Conservation (phyloP, 495 filamentous ascomycete genomes). For the Xylaria acuta region DNA sequence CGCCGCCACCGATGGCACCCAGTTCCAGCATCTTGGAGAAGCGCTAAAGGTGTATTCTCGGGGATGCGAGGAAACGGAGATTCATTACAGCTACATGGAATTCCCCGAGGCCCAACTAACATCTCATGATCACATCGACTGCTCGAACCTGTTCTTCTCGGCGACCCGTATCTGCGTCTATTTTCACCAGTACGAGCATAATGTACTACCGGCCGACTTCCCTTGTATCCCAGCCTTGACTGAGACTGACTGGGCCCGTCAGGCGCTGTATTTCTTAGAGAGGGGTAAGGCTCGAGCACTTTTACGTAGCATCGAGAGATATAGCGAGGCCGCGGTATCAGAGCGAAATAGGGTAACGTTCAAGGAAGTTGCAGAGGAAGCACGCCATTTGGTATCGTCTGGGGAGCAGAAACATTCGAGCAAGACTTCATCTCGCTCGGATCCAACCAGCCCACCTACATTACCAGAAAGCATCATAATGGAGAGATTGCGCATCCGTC, state of each 20-base stretch:
- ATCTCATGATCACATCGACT: conserved; percentile 19
- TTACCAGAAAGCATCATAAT: conserved; percentile 16
- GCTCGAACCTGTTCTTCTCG: conserved; percentile 22
- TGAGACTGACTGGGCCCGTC: conserved; percentile 11
- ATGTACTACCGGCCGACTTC: conserved; percentile 1
- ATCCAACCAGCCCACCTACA: neutral
- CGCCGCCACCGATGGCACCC: neutral
- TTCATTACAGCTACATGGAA: conserved; percentile 15
- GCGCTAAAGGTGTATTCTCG: conserved; percentile 10
- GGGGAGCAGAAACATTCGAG: conserved; percentile 5
- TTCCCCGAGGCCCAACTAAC: conserved; percentile 10
- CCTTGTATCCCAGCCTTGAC: conserved; percentile 7
- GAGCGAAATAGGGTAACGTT: conserved; percentile 1
- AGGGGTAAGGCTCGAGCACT: conserved; percentile 20
- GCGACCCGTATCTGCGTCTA: conserved; percentile 13
- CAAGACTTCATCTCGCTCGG: neutral
- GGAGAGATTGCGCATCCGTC: conserved; percentile 13
- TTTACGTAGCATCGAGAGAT: conserved; percentile 17
- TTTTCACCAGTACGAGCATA: neutral
- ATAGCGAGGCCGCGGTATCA: conserved; percentile 4
- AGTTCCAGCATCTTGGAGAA: neutral
- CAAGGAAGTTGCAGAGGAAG: conserved; percentile 14
- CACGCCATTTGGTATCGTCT: conserved; percentile 1
- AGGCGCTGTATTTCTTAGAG: conserved; percentile 14
- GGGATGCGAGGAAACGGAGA: conserved; percentile 15